These are phyloP conservation scores for Axilococcus clingmanii DNA, from an alignment of 139 green algal species.

Conservation along the genomic window DNA sequence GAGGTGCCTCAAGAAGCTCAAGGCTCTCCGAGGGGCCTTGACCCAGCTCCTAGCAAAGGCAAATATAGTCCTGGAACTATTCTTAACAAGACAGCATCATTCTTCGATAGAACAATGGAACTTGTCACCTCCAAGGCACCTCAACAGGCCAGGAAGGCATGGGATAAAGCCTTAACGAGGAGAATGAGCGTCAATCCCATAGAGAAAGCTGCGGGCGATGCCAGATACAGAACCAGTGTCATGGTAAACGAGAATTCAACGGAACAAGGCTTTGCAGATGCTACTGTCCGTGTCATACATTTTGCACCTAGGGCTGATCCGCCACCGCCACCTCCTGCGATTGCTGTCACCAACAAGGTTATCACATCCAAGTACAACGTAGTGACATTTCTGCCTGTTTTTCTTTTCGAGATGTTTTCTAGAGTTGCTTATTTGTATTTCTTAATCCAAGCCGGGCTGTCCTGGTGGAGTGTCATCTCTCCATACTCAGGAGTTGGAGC, in stretches of 20 bases:
- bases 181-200: conserved; percentile 20
- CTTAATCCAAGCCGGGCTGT: conserved; percentile 44
- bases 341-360: conserved; percentile 44
- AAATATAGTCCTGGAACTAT: conserved; percentile 1
- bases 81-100: conserved; percentile 5
- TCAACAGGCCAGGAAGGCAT: background rate
- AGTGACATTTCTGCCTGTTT: conserved; percentile 65
- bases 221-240: conserved; percentile 4
- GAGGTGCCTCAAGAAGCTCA: background rate
- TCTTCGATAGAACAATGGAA: background rate
- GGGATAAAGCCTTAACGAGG: background rate
- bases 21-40: background rate
- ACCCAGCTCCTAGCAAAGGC: too few species aligned
- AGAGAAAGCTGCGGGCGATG: conserved; percentile 7
- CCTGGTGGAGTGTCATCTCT: conserved; percentile 41
- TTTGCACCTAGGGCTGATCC: background rate
- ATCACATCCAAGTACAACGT: conserved; percentile 71
- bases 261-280: background rate
- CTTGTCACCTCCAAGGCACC: background rate
- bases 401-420: conserved; percentile 69
- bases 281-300: conserved; percentile 9
- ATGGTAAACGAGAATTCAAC: conserved; percentile 6
- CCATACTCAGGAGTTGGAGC: conserved; percentile 38
- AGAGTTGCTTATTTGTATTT: conserved; percentile 81
- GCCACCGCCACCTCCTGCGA: background rate